Percentiles rank a stretch among this genome's conserved stretches.
Evolutionary conservation across 2,329 filamentous ascomycete genomes (phyloP).

Genomic region (Rutstroemia sp.): DNA sequence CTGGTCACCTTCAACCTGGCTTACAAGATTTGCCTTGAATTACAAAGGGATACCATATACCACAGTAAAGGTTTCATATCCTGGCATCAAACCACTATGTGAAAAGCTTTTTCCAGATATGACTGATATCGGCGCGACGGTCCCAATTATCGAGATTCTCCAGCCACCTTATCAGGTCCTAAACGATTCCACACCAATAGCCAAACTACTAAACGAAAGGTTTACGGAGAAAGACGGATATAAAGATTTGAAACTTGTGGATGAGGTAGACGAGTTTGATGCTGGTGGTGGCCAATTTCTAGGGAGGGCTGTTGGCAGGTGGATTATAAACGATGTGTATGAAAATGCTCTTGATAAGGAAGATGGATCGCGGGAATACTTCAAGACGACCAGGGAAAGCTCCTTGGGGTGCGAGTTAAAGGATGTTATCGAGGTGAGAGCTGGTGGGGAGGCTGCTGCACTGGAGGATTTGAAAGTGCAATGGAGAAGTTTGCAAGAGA

Average conservation of each 20-base stretch:
- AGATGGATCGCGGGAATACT: constrained; percentile 17
- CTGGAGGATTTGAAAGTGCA: constrained; percentile 9
- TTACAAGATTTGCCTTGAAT: background rate
- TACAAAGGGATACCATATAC: too few species aligned
- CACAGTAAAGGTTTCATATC: constrained; percentile 2
- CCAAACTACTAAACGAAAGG: constrained; percentile 15
- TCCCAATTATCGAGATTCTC: constrained; percentile 19
- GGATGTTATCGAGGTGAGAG: constrained; percentile 10
- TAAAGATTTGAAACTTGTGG: constrained; percentile 11
- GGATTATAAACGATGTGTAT: constrained; percentile 16
- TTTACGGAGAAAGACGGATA: constrained; percentile 15
- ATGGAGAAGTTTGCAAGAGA: constrained; percentile 13
- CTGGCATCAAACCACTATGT: constrained; percentile 16
- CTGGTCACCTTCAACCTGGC: constrained; percentile 17
- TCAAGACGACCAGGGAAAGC: constrained; percentile 14
- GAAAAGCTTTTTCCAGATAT: constrained; percentile 13
- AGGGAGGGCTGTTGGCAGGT: constrained; percentile 1
- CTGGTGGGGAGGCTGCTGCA: constrained; percentile 11
- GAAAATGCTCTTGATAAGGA: constrained; percentile 14
- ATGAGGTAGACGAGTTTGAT: constrained; percentile 11
- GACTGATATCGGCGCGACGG: constrained; percentile 12
- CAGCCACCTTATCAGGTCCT: constrained; percentile 9
- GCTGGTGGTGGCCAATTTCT: background rate
- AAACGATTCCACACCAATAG: constrained; percentile 16
- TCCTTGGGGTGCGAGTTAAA: constrained; percentile 1